Evolutionary conservation across 2,329 filamentous ascomycete genomes (phyloP).

Genomic region (Leptosphaerulina australis): DNA sequence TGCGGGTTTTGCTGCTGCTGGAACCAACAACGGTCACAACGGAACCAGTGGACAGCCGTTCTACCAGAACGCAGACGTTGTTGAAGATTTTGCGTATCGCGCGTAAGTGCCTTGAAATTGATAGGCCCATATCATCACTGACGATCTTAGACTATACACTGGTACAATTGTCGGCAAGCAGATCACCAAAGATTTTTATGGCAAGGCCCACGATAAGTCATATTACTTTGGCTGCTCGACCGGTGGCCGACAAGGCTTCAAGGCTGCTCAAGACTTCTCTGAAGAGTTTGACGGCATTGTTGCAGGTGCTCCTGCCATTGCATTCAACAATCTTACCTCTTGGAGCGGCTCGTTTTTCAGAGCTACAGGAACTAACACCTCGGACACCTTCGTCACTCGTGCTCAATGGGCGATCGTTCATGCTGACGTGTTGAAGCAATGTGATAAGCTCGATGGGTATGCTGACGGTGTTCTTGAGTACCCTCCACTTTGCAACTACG

Average conservation of each 20-base stretch:
- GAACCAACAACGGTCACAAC: conserved; percentile 53
- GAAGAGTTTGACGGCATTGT: conserved; percentile 49
- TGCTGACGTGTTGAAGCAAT: conserved; percentile 55
- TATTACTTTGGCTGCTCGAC: conserved; percentile 49
- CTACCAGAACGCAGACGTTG: conserved; percentile 53
- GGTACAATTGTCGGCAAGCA: conserved; percentile 49
- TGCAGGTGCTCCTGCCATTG: conserved; percentile 43
- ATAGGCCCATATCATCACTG: neutral
- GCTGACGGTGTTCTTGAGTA: conserved; percentile 58
- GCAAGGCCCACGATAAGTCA: conserved; percentile 49
- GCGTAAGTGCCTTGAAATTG: conserved; percentile 31
- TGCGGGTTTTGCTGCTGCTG: conserved; percentile 50
- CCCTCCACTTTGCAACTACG: conserved; percentile 53
- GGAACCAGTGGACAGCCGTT: conserved; percentile 55
- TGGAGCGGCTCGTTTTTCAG: conserved; percentile 43
- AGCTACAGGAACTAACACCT: conserved; percentile 34
- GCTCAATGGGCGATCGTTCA: conserved; percentile 51
- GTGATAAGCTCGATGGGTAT: conserved; percentile 57
- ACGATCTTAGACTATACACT: conserved; percentile 36
- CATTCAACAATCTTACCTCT: conserved; percentile 44
- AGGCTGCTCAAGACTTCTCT: conserved; percentile 42
- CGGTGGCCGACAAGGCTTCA: conserved; percentile 48
- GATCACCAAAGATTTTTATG: conserved; percentile 50
- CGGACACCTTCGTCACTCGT: conserved; percentile 48
- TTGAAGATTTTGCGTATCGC: conserved; percentile 57